These are phyloP conservation scores for Dioscorea alata DNA, from an alignment of 106 monocot genomes.

Conservation along the genomic window DNA sequence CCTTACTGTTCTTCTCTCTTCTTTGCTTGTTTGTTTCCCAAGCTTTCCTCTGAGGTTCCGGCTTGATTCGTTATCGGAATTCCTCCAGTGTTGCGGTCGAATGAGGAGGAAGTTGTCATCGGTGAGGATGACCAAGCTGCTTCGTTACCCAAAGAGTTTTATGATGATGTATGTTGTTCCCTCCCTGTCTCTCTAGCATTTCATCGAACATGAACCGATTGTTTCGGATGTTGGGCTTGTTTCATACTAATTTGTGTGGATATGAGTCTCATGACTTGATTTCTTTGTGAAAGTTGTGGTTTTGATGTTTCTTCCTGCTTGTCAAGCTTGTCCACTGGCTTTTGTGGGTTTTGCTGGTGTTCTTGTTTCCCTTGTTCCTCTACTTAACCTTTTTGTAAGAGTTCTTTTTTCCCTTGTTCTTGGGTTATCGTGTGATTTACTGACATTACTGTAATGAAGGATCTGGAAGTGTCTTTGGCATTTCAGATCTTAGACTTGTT, in stretches of 20 bases:
- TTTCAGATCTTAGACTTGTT: too few species aligned
- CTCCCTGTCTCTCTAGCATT: neutral
- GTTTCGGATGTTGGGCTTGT: constrained; percentile 19
- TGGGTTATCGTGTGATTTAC: too few species aligned
- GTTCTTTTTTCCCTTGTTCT: too few species aligned
- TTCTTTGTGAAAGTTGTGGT: neutral
- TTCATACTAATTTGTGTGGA: neutral
- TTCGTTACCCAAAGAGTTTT: constrained; percentile 25
- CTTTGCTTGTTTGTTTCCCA: neutral
- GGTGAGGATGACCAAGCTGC: constrained; percentile 6
- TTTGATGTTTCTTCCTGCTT: neutral
- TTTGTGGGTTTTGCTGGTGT: neutral
- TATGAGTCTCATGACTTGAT: neutral
- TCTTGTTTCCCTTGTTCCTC: neutral
- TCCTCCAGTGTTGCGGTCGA: too few species aligned
- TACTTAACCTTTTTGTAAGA: too few species aligned
- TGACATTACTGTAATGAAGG: too few species aligned
- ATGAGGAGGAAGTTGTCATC: neutral
- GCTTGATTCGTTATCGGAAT: too few species aligned
- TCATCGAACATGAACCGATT: neutral
- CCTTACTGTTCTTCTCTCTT: neutral
- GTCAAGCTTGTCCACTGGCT: neutral
- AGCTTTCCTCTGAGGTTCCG: neutral
- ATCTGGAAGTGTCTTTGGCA: too few species aligned
- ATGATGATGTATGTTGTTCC: constrained; percentile 35